Evolutionary conservation across 139 green algal species (phyloP).

Genomic region (Diplosphaera chodatii): DNA sequence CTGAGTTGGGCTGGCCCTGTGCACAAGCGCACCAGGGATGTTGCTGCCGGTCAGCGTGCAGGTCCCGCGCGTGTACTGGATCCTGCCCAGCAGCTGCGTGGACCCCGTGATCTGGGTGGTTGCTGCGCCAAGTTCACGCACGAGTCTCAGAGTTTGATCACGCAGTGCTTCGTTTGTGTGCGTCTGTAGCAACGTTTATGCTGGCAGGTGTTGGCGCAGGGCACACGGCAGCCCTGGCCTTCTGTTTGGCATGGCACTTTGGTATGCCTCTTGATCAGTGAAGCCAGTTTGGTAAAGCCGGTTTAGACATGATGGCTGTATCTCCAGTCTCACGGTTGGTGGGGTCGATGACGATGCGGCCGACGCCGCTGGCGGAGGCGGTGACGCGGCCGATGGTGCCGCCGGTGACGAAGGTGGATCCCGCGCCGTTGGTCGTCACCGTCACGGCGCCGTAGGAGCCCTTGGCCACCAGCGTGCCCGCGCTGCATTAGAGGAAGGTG

Average conservation of each 20-base stretch:
- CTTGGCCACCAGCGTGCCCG: neutral
- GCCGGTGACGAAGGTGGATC: neutral
- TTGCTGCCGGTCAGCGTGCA: neutral
- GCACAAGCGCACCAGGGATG: neutral
- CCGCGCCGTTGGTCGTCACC: neutral
- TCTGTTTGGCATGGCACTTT: too few species aligned
- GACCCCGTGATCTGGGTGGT: neutral
- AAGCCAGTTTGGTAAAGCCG: too few species aligned
- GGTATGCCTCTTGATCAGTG: too few species aligned
- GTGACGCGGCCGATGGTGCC: neutral
- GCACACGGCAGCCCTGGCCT: too few species aligned
- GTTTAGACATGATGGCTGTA: too few species aligned
- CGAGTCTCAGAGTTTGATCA: too few species aligned
- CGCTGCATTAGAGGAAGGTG: neutral
- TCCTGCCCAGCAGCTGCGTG: neutral
- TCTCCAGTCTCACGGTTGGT: neutral
- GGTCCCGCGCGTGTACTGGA: neutral
- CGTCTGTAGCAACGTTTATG: too few species aligned
- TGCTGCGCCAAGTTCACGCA: neutral
- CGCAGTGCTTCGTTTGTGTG: too few species aligned
- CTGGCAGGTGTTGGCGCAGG: too few species aligned
- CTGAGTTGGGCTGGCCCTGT: too few species aligned
- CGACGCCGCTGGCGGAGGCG: neutral
- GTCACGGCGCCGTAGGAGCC: neutral
- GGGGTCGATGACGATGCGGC: neutral